Evolutionary conservation across 495 filamentous ascomycete genomes (phyloP).

Genomic region (Cetradonia linearis): DNA sequence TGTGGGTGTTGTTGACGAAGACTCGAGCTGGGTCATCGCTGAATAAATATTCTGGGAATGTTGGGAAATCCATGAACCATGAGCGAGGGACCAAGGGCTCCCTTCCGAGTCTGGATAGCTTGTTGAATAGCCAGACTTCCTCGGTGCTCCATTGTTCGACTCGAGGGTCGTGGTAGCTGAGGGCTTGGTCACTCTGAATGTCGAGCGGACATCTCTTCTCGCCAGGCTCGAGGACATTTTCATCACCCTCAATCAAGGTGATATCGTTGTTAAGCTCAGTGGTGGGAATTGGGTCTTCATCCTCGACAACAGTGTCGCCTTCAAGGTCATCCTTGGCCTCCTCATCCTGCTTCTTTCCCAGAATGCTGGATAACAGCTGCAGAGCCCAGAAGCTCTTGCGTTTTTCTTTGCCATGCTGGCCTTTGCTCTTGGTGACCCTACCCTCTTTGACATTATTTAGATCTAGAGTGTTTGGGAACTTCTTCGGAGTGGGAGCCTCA

Average conservation of each 20-base stretch:
- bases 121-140: constrained; percentile 45
- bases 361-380: constrained; percentile 8
- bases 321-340: constrained; percentile 7
- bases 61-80: constrained; percentile 53
- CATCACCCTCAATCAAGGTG: constrained; percentile 2
- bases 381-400: constrained; percentile 16
- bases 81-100: constrained; percentile 46
- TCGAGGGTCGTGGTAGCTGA: constrained; percentile 20
- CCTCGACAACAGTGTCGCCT: constrained; percentile 15
- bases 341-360: constrained; percentile 2
- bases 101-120: constrained; percentile 47
- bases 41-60: constrained; percentile 50
- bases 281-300: neutral
- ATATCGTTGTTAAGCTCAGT: constrained; percentile 9
- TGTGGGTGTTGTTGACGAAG: constrained; percentile 38
- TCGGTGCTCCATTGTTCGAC: constrained; percentile 38
- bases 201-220: neutral
- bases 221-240: neutral
- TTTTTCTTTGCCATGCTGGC: constrained; percentile 12
- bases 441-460: constrained; percentile 17
- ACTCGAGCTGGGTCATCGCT: constrained; percentile 32
- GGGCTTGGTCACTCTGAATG: constrained; percentile 16
- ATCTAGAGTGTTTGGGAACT: neutral
- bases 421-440: constrained; percentile 12
- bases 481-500: constrained; percentile 1